Evolutionary conservation across 169 alveolate genomes (phyloP), one percentile per base, ranked within the genome.

Genomic region (Cystoisospora suis): DNA sequence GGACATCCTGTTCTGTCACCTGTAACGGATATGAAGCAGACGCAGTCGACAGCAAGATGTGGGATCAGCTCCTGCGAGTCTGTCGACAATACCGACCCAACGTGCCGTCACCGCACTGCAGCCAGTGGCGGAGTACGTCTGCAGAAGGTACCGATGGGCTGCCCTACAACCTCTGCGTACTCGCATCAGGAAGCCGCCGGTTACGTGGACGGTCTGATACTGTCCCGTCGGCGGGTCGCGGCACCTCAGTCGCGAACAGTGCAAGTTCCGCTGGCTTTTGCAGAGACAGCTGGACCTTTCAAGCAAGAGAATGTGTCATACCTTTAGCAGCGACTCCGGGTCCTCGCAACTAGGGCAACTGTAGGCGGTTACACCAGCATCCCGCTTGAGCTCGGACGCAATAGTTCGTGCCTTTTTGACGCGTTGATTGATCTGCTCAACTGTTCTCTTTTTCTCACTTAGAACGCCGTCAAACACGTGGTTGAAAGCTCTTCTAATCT

Each of bases 401-500:
- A 65, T 1, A 2, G 77, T 3, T 9, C 3, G 44, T 5, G 77
- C 77, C 44, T 12, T 2, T 44, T 65, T 65, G n/a, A n/a, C 77
- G n/a, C 40, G 1, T n/a, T 65, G 77, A 44, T 4, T 65, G 77
- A 65, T 65, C 15, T 65, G 77, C 42, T 65, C 77, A 65, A 65
- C 77, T 1, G 77, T 65, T 65, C 77, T 6, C 12, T n/a, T 12
- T 17, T 65, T 65, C n/a, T 65, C 77, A 1, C 6, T 27, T 44
- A n/a, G 45, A 20, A n/a, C 77, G 6, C n/a, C 42, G 42, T 65
- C 77, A 44, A 65, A 65, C 42, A 65, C 7, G 45, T 12, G 3
- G 77, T 65, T 65, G 77, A 65, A 65, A 20, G 77, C 77, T 1
- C 34, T n/a, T n/a, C n/a, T n/a, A n/a, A n/a, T n/a, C n/a, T n/a